Conservation (phyloP, 73 alveolate species). For the Uronychia binucleata region DNA sequence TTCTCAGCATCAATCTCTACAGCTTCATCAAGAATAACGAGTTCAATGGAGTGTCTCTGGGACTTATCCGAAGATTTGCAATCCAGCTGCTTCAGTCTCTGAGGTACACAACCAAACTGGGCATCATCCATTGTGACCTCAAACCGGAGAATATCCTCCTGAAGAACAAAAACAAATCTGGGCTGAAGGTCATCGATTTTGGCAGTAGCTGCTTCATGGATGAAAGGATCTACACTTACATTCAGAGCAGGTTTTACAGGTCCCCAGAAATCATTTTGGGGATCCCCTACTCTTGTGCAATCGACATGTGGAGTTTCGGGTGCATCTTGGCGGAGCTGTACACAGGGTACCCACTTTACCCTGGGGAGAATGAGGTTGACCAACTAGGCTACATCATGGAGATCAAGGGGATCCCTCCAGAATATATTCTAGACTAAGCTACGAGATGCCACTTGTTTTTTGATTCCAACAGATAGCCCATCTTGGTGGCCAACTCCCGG, state of each 20-base stretch:
- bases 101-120: constrained; percentile 16
- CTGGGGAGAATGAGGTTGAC: constrained; percentile 74
- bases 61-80: constrained; percentile 29
- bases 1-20: constrained; percentile 39
- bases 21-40: constrained; percentile 27
- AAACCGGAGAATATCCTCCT: constrained; percentile 53
- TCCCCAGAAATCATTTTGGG: constrained; percentile 76
- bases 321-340: constrained; percentile 83
- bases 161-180: constrained; percentile 63
- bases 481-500: constrained; percentile 43
- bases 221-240: constrained; percentile 37
- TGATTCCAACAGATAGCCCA: constrained; percentile 59
- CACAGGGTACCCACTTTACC: constrained; percentile 74
- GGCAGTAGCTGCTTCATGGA: constrained; percentile 48
- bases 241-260: constrained; percentile 44
- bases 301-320: constrained; percentile 88
- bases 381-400: constrained; percentile 59
- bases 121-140: constrained; percentile 53
- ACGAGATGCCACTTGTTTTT: constrained; percentile 64
- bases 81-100: constrained; percentile 36
- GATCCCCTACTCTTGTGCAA: constrained; percentile 73
- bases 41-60: constrained; percentile 24
- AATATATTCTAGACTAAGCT: constrained; percentile 51
- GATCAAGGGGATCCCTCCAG: constrained; percentile 56
- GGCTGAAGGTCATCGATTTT: constrained; percentile 68